A percentile compares a stretch with the other conserved stretches of the same genome.
phyloP scores from a whole-genome alignment of 1,284 basidiomycete genomes.

The Marasmius tenuissimus region DNA sequence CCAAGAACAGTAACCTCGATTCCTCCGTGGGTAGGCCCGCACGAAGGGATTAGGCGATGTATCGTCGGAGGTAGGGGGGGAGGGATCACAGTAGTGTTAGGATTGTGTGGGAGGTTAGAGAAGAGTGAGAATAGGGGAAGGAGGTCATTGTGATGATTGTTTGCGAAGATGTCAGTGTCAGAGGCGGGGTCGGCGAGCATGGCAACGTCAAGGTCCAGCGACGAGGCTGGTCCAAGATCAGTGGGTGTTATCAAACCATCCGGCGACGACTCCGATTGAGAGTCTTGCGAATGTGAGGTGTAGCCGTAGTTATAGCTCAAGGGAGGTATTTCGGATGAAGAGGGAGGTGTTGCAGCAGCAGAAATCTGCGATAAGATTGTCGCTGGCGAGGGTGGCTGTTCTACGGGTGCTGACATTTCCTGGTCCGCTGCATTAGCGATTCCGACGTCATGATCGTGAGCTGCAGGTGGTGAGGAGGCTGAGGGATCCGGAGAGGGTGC shows the following conservation, averaged over 20 bases:
- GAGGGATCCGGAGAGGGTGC: conserved; percentile 48
- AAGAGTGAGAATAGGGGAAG: not conserved
- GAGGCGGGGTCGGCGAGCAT: not conserved
- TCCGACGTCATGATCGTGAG: conserved; percentile 4
- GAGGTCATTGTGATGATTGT: conserved; percentile 17
- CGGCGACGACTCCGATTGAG: conserved; percentile 36
- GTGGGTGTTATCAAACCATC: conserved; percentile 39
- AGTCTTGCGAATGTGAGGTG: conserved; percentile 28
- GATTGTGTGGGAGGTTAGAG: conserved; percentile 1
- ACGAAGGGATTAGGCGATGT: conserved; percentile 85
- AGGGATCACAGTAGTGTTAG: conserved; percentile 19
- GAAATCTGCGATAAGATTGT: conserved; percentile 12
- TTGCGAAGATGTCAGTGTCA: conserved; percentile 19
- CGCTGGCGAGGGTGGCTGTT: conserved; percentile 2
- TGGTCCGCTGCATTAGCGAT: not conserved
- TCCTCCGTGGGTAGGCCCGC: conserved; percentile 91
- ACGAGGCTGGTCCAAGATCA: conserved; percentile 22
- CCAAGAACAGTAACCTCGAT: conserved; percentile 95
- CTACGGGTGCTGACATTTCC: not conserved
- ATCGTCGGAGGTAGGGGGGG: conserved; percentile 58
- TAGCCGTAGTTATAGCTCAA: conserved; percentile 31
- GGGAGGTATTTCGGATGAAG: conserved; percentile 27
- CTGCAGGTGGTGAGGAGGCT: conserved; percentile 29
- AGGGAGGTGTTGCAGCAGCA: conserved; percentile 24
- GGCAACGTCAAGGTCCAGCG: conserved; percentile 1